Conservation (phyloP, 2,329 filamentous ascomycete species). For the Penicillium janthinellum region DNA sequence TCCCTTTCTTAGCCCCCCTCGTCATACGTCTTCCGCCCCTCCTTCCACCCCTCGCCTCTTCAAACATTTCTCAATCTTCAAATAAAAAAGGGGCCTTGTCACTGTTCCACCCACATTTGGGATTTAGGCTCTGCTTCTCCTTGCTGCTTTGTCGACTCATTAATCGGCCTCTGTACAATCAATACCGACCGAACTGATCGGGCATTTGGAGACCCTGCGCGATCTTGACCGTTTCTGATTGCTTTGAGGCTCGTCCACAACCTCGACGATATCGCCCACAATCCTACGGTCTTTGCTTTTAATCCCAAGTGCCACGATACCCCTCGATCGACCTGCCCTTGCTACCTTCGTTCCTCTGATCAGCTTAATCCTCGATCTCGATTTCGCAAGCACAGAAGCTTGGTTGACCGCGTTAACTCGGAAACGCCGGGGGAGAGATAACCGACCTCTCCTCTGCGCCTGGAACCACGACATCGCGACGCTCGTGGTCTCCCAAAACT, state of each 20-base stretch:
- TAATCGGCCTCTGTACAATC: neutral
- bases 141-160: neutral
- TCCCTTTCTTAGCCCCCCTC: constrained; percentile 25
- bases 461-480: neutral
- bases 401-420: neutral
- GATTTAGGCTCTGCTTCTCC: neutral
- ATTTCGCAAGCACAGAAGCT: neutral
- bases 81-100: constrained; percentile 15
- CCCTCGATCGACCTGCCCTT: neutral
- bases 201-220: neutral
- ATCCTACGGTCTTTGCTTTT: neutral
- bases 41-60: constrained; percentile 24
- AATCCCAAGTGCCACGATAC: neutral
- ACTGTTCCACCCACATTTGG: neutral
- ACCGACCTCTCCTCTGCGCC: neutral
- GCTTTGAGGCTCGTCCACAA: constrained; percentile 11
- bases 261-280: neutral
- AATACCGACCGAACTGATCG: neutral
- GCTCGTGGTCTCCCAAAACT: neutral
- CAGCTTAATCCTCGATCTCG: neutral
- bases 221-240: constrained; percentile 10
- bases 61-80: constrained; percentile 15
- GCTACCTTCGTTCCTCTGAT: neutral
- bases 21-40: constrained; percentile 25
- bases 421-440: neutral